phyloP scores from a whole-genome alignment of 257 asterid genomes.

The Nyctanthes arbortristis region DNA sequence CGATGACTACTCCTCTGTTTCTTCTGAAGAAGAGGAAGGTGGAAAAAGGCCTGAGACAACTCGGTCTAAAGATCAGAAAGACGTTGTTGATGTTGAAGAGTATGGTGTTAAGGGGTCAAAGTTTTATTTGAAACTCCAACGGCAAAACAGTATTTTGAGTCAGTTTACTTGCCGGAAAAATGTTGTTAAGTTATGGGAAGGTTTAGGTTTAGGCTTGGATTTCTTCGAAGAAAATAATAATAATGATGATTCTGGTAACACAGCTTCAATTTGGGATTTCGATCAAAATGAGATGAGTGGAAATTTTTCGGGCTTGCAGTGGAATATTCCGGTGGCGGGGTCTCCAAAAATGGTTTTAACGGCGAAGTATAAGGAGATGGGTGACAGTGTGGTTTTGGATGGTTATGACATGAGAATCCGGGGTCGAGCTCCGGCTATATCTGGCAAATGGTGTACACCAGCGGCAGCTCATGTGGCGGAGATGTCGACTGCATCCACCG shows the following conservation, averaged over 20 bases:
- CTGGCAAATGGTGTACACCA: slow-evolving; percentile 57
- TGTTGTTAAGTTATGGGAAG: slow-evolving; percentile 90
- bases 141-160: slow-evolving; percentile 38
- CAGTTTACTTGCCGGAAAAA: slow-evolving; percentile 49
- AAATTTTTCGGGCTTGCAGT: slow-evolving; percentile 16
- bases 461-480: slow-evolving; percentile 26
- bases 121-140: slow-evolving; percentile 17
- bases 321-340: slow-evolving; percentile 29
- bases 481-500: background rate
- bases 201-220: slow-evolving; percentile 60
- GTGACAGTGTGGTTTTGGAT: slow-evolving; percentile 48
- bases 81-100: slow-evolving; percentile 46
- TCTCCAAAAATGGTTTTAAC: slow-evolving; percentile 42
- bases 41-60: slow-evolving; percentile 33
- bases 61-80: slow-evolving; percentile 20
- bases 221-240: slow-evolving; percentile 52
- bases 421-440: slow-evolving; percentile 49
- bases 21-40: slow-evolving; percentile 41
- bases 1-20: slow-evolving; percentile 42
- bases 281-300: slow-evolving; percentile 16
- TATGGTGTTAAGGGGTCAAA: slow-evolving; percentile 49
- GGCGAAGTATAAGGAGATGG: slow-evolving; percentile 39
- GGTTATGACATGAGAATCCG: slow-evolving; percentile 67
- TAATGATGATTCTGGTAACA: slow-evolving; percentile 34
- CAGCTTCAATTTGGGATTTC: slow-evolving; percentile 66